Conservation (phyloP, 2,329 filamentous ascomycete genomes). For the Colletotrichum viniferum region DNA sequence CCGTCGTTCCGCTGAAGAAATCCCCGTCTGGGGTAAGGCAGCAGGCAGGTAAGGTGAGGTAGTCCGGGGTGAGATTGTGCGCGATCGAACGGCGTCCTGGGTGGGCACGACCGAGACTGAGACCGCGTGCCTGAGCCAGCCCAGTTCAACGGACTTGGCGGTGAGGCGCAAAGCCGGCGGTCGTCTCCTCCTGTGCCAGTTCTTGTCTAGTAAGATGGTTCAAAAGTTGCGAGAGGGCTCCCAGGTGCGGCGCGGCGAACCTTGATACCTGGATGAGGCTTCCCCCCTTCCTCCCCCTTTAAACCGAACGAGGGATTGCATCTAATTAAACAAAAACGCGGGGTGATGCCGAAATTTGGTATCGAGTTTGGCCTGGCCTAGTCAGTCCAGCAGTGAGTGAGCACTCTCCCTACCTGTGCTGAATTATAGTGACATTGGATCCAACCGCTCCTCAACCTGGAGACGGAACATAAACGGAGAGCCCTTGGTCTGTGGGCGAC, state of each 20-base stretch:
- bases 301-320: neutral
- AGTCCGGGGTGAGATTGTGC: neutral
- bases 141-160: neutral
- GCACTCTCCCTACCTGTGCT: neutral
- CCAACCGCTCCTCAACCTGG: neutral
- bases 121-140: neutral
- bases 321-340: neutral
- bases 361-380: neutral
- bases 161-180: neutral
- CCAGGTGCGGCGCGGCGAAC: neutral
- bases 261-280: neutral
- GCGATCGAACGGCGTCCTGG: neutral
- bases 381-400: neutral
- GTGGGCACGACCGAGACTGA: neutral
- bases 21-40: conserved; percentile 1
- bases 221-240: neutral
- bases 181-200: neutral
- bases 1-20: conserved; percentile 5
- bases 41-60: neutral
- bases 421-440: neutral
- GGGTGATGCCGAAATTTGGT: neutral
- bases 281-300: neutral
- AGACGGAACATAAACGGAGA: neutral
- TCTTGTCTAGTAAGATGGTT: neutral
- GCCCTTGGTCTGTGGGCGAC: neutral